A percentile compares a stretch with the other conserved stretches of the same genome.
These are phyloP conservation scores for Pseudogymnoascus sp. DNA, from an alignment of 2,329 filamentous ascomycete genomes.

Conservation along the genomic window DNA sequence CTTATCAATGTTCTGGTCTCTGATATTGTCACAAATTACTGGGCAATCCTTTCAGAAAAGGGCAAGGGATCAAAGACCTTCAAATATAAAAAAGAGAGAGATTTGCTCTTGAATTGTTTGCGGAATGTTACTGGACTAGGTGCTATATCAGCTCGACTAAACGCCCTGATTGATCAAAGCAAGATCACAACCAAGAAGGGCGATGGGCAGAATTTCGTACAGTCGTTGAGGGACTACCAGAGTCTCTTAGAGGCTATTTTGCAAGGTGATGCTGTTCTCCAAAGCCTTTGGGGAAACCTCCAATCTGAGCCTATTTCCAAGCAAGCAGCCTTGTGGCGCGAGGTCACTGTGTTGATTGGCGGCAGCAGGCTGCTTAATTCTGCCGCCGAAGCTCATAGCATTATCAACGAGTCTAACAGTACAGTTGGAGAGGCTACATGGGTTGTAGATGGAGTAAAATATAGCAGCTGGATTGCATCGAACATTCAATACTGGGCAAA, in stretches of 20 bases:
- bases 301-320: conserved; percentile 31
- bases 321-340: conserved; percentile 53
- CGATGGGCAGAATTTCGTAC: conserved; percentile 26
- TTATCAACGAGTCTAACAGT: conserved; percentile 28
- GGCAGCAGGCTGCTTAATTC: conserved; percentile 53
- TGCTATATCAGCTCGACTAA: conserved; percentile 64
- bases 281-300: conserved; percentile 39
- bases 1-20: conserved; percentile 68
- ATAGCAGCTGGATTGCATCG: conserved; percentile 25
- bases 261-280: conserved; percentile 35
- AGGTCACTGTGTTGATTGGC: conserved; percentile 50
- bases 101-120: conserved; percentile 56
- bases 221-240: conserved; percentile 34
- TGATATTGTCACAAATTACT: conserved; percentile 74
- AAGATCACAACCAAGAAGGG: conserved; percentile 29
- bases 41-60: conserved; percentile 52
- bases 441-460: conserved; percentile 25
- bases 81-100: conserved; percentile 29
- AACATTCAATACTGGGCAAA: conserved; percentile 25
- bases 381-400: conserved; percentile 45
- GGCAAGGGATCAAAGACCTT: conserved; percentile 19
- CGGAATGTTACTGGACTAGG: conserved; percentile 70
- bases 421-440: conserved; percentile 23
- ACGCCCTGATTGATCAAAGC: conserved; percentile 48
- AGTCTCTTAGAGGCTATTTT: conserved; percentile 36